Evolutionary conservation across 768 basidiomycete genomes (phyloP).

Genomic region (Kwoniella shandongensis): DNA sequence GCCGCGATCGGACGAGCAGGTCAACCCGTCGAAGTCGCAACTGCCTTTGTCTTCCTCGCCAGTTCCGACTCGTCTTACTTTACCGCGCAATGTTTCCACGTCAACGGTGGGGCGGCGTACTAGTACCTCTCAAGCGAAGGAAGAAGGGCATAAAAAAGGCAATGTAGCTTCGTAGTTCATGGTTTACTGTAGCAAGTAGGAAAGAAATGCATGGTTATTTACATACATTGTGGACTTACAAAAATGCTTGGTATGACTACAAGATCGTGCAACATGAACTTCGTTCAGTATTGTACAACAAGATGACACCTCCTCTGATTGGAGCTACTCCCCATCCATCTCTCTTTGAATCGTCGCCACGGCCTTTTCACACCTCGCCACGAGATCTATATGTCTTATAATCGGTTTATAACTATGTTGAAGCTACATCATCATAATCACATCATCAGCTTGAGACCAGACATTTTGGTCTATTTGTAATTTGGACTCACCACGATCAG

Average conservation of each 20-base stretch:
- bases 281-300: neutral
- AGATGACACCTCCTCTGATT: neutral
- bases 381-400: slow-evolving; percentile 25
- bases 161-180: too few relatives aligned
- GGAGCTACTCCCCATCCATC: slow-evolving; percentile 15
- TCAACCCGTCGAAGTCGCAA: slow-evolving; percentile 61
- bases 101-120: slow-evolving; percentile 52
- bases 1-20: slow-evolving; percentile 59
- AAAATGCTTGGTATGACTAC: neutral
- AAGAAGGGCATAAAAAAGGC: neutral
- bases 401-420: slow-evolving; percentile 32
- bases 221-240: neutral
- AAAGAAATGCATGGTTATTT: neutral
- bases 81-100: slow-evolving; percentile 53
- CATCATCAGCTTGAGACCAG: neutral
- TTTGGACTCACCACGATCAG: slow-evolving; percentile 68
- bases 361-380: slow-evolving; percentile 24
- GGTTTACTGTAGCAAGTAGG: slow-evolving; percentile 1
- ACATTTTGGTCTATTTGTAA: neutral
- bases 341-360: slow-evolving; percentile 14
- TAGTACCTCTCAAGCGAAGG: slow-evolving; percentile 2
- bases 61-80: slow-evolving; percentile 59
- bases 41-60: slow-evolving; percentile 59
- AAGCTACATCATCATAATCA: slow-evolving; percentile 2
- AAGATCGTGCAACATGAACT: neutral